phyloP scores from a whole-genome alignment of 2,329 filamentous ascomycete genomes.

The Aspergillus sp. region DNA sequence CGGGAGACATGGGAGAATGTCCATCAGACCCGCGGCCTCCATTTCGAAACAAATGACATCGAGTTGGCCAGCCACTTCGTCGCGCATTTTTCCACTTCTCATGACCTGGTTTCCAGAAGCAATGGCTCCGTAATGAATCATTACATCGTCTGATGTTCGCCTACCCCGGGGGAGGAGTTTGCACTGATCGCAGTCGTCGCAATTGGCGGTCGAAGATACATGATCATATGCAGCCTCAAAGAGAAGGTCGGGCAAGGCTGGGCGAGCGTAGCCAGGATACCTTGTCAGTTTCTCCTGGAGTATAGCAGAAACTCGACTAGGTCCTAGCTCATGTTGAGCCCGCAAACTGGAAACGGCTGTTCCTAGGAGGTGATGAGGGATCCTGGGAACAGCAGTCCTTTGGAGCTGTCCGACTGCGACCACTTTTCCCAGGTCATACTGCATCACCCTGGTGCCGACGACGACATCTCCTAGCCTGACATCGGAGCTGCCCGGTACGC shows the following conservation, averaged over 20 bases:
- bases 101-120: slow-evolving; percentile 28
- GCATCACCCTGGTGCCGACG: neutral
- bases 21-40: slow-evolving; percentile 22
- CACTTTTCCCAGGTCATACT: neutral
- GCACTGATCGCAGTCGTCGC: neutral
- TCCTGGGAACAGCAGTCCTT: neutral
- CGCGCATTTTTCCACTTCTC: slow-evolving; percentile 11
- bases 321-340: neutral
- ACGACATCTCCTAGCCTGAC: neutral
- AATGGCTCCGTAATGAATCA: slow-evolving; percentile 6
- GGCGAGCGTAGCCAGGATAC: neutral
- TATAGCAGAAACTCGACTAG: neutral
- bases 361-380: neutral
- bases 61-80: neutral
- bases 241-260: neutral
- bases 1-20: slow-evolving; percentile 33
- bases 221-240: neutral
- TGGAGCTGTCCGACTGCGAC: neutral
- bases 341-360: neutral
- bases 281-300: neutral
- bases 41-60: slow-evolving; percentile 31
- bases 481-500: neutral
- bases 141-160: neutral
- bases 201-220: neutral
- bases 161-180: neutral